A percentile compares a stretch with the other conserved stretches of the same genome.
phyloP scores from a whole-genome alignment of 441 rosid genomes.

The Pelargonium myrrhifolium region DNA sequence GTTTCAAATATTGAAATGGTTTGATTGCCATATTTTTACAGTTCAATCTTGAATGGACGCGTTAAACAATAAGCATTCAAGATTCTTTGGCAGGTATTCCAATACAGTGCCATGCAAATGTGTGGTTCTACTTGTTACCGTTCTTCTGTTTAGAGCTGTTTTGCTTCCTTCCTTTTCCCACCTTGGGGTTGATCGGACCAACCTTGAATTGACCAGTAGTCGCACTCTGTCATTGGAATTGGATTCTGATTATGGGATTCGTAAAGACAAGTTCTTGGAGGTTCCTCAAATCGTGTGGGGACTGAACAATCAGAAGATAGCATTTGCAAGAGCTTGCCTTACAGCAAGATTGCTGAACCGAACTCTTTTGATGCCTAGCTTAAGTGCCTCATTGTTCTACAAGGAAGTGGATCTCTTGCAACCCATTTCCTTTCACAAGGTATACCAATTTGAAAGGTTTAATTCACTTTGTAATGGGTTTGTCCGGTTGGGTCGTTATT shows the following conservation, averaged over 20 bases:
- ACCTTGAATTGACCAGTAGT: conserved; percentile 17
- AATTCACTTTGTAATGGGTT: conserved; percentile 66
- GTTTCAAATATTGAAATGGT: conserved; percentile 8
- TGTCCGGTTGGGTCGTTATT: conserved; percentile 53
- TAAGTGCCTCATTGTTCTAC: conserved; percentile 88
- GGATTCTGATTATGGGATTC: conserved; percentile 30
- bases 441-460: conserved; percentile 62
- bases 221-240: conserved; percentile 21
- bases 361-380: conserved; percentile 83
- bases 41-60: conserved; percentile 35
- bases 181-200: conserved; percentile 18
- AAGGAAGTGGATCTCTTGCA: conserved; percentile 71
- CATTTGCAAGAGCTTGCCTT: conserved; percentile 87
- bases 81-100: conserved; percentile 28
- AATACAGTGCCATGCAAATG: conserved; percentile 47
- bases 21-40: not conserved
- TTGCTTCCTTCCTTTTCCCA: conserved; percentile 34
- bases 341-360: conserved; percentile 79
- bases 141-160: conserved; percentile 42
- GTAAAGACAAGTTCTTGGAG: conserved; percentile 57
- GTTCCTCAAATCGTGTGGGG: conserved; percentile 98
- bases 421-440: conserved; percentile 73
- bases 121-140: conserved; percentile 37
- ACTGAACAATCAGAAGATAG: conserved; percentile 90
- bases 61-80: conserved; percentile 32